These are phyloP conservation scores for Fusarium continuum DNA, from an alignment of 2,329 filamentous ascomycete genomes.

Conservation along the genomic window DNA sequence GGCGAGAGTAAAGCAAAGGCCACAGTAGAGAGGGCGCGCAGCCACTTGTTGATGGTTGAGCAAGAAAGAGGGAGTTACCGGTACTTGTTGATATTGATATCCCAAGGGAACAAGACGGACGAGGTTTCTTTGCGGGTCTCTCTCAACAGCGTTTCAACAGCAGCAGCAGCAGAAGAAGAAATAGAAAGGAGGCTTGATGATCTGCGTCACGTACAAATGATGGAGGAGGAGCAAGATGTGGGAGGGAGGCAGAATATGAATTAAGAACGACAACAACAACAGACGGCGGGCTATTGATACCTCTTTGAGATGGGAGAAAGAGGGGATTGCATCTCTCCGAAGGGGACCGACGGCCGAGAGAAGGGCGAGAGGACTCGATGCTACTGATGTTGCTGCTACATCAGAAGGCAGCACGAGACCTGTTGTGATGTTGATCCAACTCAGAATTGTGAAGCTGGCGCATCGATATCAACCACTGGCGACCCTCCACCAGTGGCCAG, in stretches of 20 bases:
- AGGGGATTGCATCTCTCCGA: conserved; percentile 26
- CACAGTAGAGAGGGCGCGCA: conserved; percentile 16
- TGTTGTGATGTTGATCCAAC: conserved; percentile 40
- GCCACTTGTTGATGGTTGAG: conserved; percentile 26
- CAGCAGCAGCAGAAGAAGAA: neutral
- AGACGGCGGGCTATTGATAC: conserved; percentile 23
- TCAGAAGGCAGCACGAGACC: conserved; percentile 33
- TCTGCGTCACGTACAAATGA: conserved; percentile 26
- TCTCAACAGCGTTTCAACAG: conserved; percentile 14
- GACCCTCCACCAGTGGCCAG: conserved; percentile 44
- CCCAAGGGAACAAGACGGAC: conserved; percentile 12
- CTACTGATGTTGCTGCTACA: conserved; percentile 17
- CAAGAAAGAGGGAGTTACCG: conserved; percentile 16
- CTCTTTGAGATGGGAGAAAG: conserved; percentile 20
- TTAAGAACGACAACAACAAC: conserved; percentile 23
- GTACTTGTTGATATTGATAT: conserved; percentile 11
- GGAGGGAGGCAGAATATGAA: conserved; percentile 29
- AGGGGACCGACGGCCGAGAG: conserved; percentile 26
- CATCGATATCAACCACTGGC: conserved; percentile 43
- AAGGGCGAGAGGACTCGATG: conserved; percentile 14
- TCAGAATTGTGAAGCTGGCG: conserved; percentile 26
- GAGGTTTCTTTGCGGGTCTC: neutral
- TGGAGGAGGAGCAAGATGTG: conserved; percentile 22
- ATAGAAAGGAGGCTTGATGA: conserved; percentile 29
- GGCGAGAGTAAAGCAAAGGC: conserved; percentile 17